Percentiles rank a stretch among this genome's conserved stretches.
Evolutionary conservation across 2,329 filamentous ascomycete species (phyloP).

Genomic region (Parasarocladium wereldwijsianum): DNA sequence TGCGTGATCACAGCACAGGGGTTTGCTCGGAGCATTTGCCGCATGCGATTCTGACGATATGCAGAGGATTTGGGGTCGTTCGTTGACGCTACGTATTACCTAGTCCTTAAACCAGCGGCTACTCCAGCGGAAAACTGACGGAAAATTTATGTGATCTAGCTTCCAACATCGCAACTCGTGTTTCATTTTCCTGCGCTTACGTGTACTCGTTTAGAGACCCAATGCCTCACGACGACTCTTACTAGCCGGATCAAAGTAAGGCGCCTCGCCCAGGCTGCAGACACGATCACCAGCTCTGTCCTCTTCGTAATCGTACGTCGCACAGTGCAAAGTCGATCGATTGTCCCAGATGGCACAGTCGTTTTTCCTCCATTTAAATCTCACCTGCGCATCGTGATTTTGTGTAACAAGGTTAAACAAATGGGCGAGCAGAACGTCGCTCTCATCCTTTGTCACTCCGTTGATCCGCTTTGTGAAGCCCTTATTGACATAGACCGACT

Average conservation of each 20-base stretch:
- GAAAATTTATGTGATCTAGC: too few species aligned
- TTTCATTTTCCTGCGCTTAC: too few species aligned
- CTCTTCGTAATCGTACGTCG: constrained; percentile 43
- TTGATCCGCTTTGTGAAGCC: constrained; percentile 40
- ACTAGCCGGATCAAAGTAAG: constrained; percentile 23
- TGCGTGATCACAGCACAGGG: too few species aligned
- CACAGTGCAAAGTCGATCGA: constrained; percentile 31
- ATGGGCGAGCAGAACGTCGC: constrained; percentile 32
- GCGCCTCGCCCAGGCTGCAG: constrained; percentile 26
- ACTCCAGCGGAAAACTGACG: too few species aligned
- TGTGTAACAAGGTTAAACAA: constrained; percentile 32
- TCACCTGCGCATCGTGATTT: constrained; percentile 43
- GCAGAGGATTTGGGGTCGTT: too few species aligned
- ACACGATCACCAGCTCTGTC: constrained; percentile 26
- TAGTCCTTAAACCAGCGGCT: too few species aligned
- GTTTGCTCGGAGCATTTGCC: too few species aligned
- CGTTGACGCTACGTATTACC: too few species aligned
- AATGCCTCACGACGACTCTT: constrained; percentile 23
- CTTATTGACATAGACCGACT: constrained; percentile 34
- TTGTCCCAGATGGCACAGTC: constrained; percentile 55
- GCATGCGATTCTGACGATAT: too few species aligned
- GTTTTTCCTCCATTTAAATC: constrained; percentile 37
- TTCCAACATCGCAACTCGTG: too few species aligned
- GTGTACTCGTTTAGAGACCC: constrained; percentile 9
- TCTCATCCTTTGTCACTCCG: constrained; percentile 37